Evolutionary conservation across 1,284 basidiomycete species (phyloP), one percentile per base, ranked within the genome.

Genomic region (Macrocybe sp.): DNA sequence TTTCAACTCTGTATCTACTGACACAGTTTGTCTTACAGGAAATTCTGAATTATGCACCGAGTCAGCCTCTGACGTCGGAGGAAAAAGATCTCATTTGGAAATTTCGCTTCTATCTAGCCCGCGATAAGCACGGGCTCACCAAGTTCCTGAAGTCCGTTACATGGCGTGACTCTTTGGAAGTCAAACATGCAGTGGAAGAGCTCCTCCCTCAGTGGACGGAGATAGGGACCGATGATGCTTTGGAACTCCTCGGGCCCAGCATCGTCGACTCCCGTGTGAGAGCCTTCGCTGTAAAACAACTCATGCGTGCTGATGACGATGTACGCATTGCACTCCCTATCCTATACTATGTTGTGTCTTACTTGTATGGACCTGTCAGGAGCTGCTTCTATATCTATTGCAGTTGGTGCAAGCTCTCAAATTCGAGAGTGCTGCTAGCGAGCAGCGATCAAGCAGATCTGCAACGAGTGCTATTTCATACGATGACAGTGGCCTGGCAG

Each of bases 71-170:
- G 4, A 91, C 82, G 1, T 85, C 92, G 0, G 87, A 94, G 58
- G 96, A 99, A 69, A 97, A 96, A 64, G 96, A 99, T 56, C 69
- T 96, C 11, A 85, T 99, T 22, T 99, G 97, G 97, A 95, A 97
- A 62, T 99, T 97, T 76, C 83, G 97, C 7, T 99, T 98, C 69
- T 99, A 97, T 57, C 81, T 99, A 10, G 83, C 88, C 0, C 75
- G 92, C 29, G 91, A 95, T 63, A 92, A 92, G 63, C 81, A 88
- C 12, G 92, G 91, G 2, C 76, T 99, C 29, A 99, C 96, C 32
- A 99, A 99, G 66, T 99, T 99, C 69, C 76, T 99, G 51, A 98
- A 96, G 67, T 95, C 93, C 30, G 97, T 99, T 29, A 94, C 94
- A 7, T 99, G 97, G 97, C 79, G 91, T 37, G 97, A 99, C 63